Evolutionary conservation across 345 rosid genomes (phyloP).

Genomic region (Hibiscus syriacus): DNA sequence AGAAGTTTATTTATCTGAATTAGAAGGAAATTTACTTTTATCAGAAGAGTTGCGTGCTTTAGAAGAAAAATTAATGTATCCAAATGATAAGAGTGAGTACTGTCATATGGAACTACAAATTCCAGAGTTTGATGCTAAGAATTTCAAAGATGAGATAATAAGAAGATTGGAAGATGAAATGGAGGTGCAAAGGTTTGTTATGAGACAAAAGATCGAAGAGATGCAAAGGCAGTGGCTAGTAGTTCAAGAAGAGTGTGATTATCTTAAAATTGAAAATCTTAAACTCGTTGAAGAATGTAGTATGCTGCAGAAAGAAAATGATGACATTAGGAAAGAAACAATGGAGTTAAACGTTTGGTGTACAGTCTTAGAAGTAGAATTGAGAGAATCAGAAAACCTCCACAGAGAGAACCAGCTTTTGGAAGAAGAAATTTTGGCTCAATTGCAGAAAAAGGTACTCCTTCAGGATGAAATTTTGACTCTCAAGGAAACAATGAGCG

Average conservation of each 20-base stretch:
- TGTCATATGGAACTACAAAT: constrained; percentile 40
- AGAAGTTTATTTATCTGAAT: constrained; percentile 42
- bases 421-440: constrained; percentile 42
- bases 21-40: constrained; percentile 48
- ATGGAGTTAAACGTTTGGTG: constrained; percentile 32
- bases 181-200: constrained; percentile 35
- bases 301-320: constrained; percentile 45
- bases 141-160: constrained; percentile 33
- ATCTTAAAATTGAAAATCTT: constrained; percentile 38
- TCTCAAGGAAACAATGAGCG: constrained; percentile 40
- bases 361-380: constrained; percentile 43
- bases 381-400: constrained; percentile 36
- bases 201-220: constrained; percentile 35
- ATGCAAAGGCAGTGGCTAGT: constrained; percentile 40
- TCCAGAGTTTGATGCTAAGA: constrained; percentile 27
- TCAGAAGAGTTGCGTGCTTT: constrained; percentile 44
- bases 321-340: constrained; percentile 37
- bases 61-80: constrained; percentile 55
- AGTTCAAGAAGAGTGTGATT: constrained; percentile 45
- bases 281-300: constrained; percentile 48
- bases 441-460: constrained; percentile 37
- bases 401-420: constrained; percentile 35
- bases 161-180: constrained; percentile 34
- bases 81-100: constrained; percentile 42
- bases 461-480: constrained; percentile 45